Evolutionary conservation across 148 eudicot species (phyloP), one percentile per base, ranked within the genome.

Genomic region (Heliosperma pusillum): DNA sequence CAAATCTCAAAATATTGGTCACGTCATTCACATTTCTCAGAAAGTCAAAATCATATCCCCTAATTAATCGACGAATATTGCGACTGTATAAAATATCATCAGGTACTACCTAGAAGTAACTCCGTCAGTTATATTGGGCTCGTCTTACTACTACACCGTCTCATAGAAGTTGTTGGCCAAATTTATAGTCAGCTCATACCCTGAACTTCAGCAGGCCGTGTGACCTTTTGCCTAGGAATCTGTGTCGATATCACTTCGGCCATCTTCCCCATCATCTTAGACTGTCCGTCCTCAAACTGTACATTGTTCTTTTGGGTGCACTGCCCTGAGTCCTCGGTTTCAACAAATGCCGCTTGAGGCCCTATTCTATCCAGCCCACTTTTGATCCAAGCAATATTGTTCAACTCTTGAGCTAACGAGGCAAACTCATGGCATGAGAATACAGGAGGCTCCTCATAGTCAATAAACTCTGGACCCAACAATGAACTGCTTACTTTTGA

Each of bases 401-500:
- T 91, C 80, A 93, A 76, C 74, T 93, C 98, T 9, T 86, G 79
- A 56, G 89, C 91, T 79, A 93, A 72, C 44, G 93, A 72, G 44
- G 88, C 86, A 64, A 93, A 78, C 77, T 93, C 98, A 6, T 80
- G 82, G 70, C 85, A 85, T 33, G 89, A 78, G 36, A 89, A 78
- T 21, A 84, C 76, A 5, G 94, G 91, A 27, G 79, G 79, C 62
- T 91, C 93, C 69, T 93, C 92, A 70, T 91, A 93, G 0, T 91
- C 97, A 66, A 91, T 81, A 70, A 93, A 93, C 75, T 93, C 92
- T 0, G 98, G 98, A 9, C 98, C 98, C 77, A 92, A 71, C 77
- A 93, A 72, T n/a, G 91, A 93, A 47, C 67, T 84, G 52, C 67
- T 79, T n/a, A n/a, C n/a, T n/a, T n/a, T n/a, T 66, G 86, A 56